Base-by-base conservation (phyloP, 768 basidiomycete genomes). In the Baorangia bicolor region DNA sequence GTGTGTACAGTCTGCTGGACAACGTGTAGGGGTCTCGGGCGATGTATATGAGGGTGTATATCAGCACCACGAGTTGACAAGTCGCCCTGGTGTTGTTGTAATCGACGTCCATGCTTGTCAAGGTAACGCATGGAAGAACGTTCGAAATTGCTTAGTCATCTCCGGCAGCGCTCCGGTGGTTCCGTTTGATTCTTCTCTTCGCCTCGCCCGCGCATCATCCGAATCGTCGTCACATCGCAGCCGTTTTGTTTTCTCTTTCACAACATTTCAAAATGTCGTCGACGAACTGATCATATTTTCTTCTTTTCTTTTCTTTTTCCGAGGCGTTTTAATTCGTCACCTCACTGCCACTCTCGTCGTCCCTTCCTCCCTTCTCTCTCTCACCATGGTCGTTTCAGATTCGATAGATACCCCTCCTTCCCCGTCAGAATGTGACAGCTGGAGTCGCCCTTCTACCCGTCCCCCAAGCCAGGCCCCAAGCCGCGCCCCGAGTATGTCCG, bases 391-490 rank as follows among this genome's bases (percentile, higher is more conserved):
- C 12, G 66, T 65, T 31, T 74, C 77, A 37, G 76, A 75, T 64
- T 73, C 44, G 52, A 61, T 52, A 72, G 67, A 67, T 75, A 77
- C 60, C 79, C 82, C 10, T 6, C 83, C 84, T 2, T 82, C 81
- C 5, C 72, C 73, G 1, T 81, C 81, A 23, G 86, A 86, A 31
- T 81, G 80, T 63, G 85, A 82, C 57, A 81, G 74, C 71, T 81
- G 75, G 66, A 87, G 84, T 59, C 75, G 78, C 18, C 85, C 87
- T 2, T 83, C 86, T 2, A 86, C 82, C 14, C 75, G 81, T 38
- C 79, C 85, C 0, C 79, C 84, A 5, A 87, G 83, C 49, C 77
- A 80, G 38, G 79, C 83, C 8, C 71, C 71, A 9, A 81, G 79
- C 55, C 73, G 80, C 51, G 76, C 77, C 4, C 74, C 63, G 11